These are phyloP conservation scores for Tagetes erecta DNA, from an alignment of 129 eudicot genomes.

Conservation along the genomic window DNA sequence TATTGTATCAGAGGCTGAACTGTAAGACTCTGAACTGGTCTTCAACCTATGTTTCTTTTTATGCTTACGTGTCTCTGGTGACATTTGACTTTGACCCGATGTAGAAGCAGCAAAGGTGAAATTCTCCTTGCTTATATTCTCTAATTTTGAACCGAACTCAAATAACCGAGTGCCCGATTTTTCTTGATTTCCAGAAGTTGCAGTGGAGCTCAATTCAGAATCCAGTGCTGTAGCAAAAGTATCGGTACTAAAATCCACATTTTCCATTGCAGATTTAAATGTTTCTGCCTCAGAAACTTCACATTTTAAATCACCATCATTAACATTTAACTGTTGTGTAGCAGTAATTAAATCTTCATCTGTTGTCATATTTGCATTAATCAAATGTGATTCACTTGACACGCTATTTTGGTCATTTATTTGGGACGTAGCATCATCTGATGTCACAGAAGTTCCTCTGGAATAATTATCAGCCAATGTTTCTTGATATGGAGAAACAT, in stretches of 20 bases:
- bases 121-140: constrained; percentile 42
- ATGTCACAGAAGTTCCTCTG: constrained; percentile 65
- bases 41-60: constrained; percentile 72
- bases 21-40: constrained; percentile 50
- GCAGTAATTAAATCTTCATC: constrained; percentile 63
- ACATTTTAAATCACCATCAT: constrained; percentile 38
- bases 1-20: constrained; percentile 38
- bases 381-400: constrained; percentile 44
- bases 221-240: constrained; percentile 62
- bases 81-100: constrained; percentile 43
- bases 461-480: constrained; percentile 45
- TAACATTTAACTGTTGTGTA: constrained; percentile 50
- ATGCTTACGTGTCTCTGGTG: constrained; percentile 48
- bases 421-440: constrained; percentile 45
- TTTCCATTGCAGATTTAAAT: constrained; percentile 69
- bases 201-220: constrained; percentile 55
- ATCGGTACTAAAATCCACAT: constrained; percentile 59
- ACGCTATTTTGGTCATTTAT: constrained; percentile 37
- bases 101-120: constrained; percentile 84
- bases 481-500: constrained; percentile 83
- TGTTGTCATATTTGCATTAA: constrained; percentile 35
- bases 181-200: constrained; percentile 49
- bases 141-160: constrained; percentile 47
- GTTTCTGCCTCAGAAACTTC: constrained; percentile 59
- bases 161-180: constrained; percentile 43